phyloP scores from a whole-genome alignment of 306 rosid species.

The Glycine soja region DNA sequence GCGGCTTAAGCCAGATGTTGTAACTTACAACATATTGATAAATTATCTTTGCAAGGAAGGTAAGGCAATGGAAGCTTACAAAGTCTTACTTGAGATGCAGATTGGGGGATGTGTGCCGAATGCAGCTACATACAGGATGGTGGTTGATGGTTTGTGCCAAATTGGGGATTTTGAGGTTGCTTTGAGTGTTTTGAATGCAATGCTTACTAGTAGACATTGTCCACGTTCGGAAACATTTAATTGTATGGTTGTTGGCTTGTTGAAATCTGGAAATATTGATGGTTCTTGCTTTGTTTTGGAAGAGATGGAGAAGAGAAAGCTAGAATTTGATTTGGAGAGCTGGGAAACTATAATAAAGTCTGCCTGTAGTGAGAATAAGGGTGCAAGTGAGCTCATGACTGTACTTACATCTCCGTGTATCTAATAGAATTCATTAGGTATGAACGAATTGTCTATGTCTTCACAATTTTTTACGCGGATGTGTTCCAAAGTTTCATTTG shows the following conservation, averaged over 20 bases:
- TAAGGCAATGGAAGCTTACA: slow-evolving; percentile 74
- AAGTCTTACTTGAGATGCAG: slow-evolving; percentile 79
- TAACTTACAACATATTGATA: slow-evolving; percentile 71
- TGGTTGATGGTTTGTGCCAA: slow-evolving; percentile 82
- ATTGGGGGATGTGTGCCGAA: slow-evolving; percentile 75
- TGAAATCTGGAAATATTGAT: slow-evolving; percentile 65
- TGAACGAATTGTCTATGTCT: not conserved
- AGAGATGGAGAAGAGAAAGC: slow-evolving; percentile 78
- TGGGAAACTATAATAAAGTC: slow-evolving; percentile 67
- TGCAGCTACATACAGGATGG: slow-evolving; percentile 82
- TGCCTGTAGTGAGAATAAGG: slow-evolving; percentile 59
- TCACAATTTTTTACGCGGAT: not conserved
- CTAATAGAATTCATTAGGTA: slow-evolving; percentile 22
- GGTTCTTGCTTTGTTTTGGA: slow-evolving; percentile 79
- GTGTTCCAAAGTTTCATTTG: too few species aligned
- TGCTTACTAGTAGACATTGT: slow-evolving; percentile 71
- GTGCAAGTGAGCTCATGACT: slow-evolving; percentile 49
- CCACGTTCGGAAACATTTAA: slow-evolving; percentile 76
- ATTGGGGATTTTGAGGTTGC: slow-evolving; percentile 68
- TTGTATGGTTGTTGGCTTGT: slow-evolving; percentile 65
- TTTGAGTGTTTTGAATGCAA: slow-evolving; percentile 70
- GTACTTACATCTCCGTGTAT: slow-evolving; percentile 54
- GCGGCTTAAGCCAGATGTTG: slow-evolving; percentile 79
- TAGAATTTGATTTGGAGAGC: slow-evolving; percentile 48
- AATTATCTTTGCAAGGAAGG: slow-evolving; percentile 87